phyloP scores from a whole-genome alignment of 352 stramenopile species.

The Pythium rhizo-oryzae region DNA sequence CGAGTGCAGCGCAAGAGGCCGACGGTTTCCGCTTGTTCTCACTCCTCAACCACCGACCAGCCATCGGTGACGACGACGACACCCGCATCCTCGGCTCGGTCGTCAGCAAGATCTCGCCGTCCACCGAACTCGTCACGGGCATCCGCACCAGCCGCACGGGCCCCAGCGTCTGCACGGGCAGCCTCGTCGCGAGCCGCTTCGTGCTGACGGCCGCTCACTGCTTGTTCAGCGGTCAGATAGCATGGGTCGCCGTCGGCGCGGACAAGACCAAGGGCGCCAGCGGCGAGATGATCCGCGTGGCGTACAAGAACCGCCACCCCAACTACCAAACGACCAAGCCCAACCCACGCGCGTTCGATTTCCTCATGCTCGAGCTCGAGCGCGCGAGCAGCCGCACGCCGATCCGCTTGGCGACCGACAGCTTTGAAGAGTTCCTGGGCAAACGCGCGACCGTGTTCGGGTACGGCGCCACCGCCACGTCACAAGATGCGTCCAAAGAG shows the following conservation, averaged over 20 bases:
- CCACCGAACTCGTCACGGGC: background rate
- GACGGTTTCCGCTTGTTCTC: background rate
- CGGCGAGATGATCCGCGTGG: background rate
- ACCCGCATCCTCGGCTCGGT: background rate
- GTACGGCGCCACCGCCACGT: background rate
- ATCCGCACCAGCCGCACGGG: background rate
- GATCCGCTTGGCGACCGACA: background rate
- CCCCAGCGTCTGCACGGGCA: background rate
- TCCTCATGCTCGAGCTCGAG: background rate
- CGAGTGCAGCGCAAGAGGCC: background rate
- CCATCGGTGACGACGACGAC: background rate
- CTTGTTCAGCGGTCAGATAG: no score
- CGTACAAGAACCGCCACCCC: background rate
- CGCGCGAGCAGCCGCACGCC: background rate
- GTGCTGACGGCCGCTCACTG: background rate
- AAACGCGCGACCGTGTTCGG: background rate
- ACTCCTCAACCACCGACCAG: background rate
- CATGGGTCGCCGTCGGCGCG: background rate
- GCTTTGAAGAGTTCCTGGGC: background rate
- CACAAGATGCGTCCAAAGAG: background rate
- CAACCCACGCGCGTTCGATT: background rate
- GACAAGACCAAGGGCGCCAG: background rate
- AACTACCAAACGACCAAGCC: background rate
- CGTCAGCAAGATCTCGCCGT: background rate
- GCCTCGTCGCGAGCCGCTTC: background rate